Conservation (phyloP, 257 asterid species). For the Ocimum tenuiflorum region DNA sequence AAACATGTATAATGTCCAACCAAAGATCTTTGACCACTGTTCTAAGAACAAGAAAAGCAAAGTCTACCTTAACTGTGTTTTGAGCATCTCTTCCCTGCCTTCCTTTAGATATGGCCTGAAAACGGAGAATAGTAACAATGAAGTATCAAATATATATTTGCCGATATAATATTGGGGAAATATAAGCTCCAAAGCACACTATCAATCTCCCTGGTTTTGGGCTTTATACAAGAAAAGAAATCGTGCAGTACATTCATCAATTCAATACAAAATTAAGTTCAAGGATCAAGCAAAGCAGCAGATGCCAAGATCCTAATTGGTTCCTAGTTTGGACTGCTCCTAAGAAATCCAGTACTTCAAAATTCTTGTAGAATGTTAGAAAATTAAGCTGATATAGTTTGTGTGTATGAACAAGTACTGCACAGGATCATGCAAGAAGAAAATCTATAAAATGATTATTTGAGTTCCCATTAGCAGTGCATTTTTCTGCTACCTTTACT, state of each 20-base stretch:
- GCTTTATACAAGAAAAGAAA: not conserved
- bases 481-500: not conserved
- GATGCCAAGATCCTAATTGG: not conserved
- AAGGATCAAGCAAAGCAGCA: not conserved
- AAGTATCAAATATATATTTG: not conserved
- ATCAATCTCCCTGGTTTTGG: not conserved
- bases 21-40: not conserved
- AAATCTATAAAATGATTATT: not conserved
- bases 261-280: not conserved
- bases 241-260: not conserved
- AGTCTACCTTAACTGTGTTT: slow-evolving; percentile 60
- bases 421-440: not conserved
- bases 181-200: not conserved
- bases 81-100: slow-evolving; percentile 95
- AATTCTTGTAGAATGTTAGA: not conserved
- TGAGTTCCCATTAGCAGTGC: not conserved
- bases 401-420: not conserved
- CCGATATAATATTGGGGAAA: not conserved
- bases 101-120: slow-evolving; percentile 79
- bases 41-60: not conserved
- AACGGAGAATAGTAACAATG: slow-evolving; percentile 11
- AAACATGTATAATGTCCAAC: not conserved
- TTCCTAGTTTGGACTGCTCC: not conserved
- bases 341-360: not conserved
- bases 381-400: no score